Percentiles rank a stretch among this genome's conserved stretches.
Conservation (phyloP, 345 rosid genomes). For the Pseudoturritis turrita region DNA sequence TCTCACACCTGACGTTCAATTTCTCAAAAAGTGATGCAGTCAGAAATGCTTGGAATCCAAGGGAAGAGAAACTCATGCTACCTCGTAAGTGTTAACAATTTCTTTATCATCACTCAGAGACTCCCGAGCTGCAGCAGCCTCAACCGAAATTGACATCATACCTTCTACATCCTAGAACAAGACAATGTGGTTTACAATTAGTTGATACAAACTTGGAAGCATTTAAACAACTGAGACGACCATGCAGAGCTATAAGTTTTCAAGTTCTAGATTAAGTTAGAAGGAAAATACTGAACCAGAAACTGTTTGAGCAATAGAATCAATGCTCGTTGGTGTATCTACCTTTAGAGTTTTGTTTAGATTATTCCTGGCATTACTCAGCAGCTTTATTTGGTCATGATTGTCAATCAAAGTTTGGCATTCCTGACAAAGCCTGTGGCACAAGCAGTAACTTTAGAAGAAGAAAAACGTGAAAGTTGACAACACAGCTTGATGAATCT, state of each 20-base stretch:
- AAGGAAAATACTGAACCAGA: neutral
- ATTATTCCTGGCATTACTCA: constrained; percentile 94
- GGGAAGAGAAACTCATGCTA: constrained; percentile 29
- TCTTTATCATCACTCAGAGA: constrained; percentile 97
- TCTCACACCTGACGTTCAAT: neutral
- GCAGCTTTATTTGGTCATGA: constrained; percentile 97
- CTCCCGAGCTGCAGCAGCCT: constrained; percentile 88
- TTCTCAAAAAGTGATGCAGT: constrained; percentile 6
- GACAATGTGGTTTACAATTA: constrained; percentile 1
- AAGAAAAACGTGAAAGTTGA: neutral
- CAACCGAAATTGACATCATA: constrained; percentile 99
- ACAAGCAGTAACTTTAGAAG: constrained; percentile 18
- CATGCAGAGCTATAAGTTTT: neutral
- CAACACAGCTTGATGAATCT: neutral
- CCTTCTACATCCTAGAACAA: constrained; percentile 87
- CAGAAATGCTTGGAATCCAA: neutral
- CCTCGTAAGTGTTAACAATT: constrained; percentile 93
- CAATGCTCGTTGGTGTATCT: neutral
- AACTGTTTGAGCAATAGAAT: neutral
- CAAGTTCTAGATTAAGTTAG: neutral
- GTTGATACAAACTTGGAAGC: neutral
- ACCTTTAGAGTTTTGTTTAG: constrained; percentile 90
- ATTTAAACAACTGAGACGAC: neutral
- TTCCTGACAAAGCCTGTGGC: constrained; percentile 78
- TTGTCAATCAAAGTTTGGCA: constrained; percentile 96